These are phyloP conservation scores for Auxenochlorella pyrenoidosa DNA, from an alignment of 139 green algal species.

Conservation along the genomic window DNA sequence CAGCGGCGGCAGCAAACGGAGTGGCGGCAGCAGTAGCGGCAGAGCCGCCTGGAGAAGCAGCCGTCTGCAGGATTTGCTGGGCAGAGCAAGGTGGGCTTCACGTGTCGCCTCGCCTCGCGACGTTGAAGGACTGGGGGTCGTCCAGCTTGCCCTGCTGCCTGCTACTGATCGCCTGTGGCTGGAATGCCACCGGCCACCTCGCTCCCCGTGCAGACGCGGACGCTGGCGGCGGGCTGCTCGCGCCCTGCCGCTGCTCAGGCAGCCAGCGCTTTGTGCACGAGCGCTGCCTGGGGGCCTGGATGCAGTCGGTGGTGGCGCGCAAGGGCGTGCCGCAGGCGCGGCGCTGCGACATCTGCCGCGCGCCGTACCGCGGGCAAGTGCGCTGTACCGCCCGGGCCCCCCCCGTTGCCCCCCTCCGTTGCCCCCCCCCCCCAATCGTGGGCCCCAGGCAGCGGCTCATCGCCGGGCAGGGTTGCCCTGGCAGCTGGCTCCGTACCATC, in stretches of 20 bases:
- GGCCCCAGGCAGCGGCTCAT: too few species aligned
- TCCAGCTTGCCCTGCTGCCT: too few species aligned
- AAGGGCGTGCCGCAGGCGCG: neutral
- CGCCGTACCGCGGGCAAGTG: neutral
- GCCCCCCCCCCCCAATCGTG: too few species aligned
- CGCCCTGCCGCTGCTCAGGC: conserved; percentile 39
- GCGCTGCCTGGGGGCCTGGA: conserved; percentile 41
- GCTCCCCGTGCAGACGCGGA: neutral
- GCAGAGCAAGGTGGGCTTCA: neutral
- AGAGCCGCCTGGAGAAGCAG: too few species aligned
- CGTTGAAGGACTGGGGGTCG: too few species aligned
- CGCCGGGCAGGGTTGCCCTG: neutral
- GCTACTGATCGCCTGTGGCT: too few species aligned
- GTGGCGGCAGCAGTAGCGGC: too few species aligned
- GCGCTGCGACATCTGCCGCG: conserved; percentile 36
- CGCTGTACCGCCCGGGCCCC: neutral
- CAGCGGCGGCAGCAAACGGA: neutral
- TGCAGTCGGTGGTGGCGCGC: neutral
- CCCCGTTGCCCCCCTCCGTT: too few species aligned
- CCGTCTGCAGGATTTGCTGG: conserved; percentile 6
- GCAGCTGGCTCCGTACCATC: too few species aligned
- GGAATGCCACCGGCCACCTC: neutral
- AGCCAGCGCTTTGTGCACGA: conserved; percentile 35
- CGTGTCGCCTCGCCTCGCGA: neutral
- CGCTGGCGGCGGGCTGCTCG: conserved; percentile 22